A percentile compares a stretch with the other conserved stretches of the same genome.
phyloP scores from a whole-genome alignment of 2,329 filamentous ascomycete genomes.

The Penicillium brevicompactum region DNA sequence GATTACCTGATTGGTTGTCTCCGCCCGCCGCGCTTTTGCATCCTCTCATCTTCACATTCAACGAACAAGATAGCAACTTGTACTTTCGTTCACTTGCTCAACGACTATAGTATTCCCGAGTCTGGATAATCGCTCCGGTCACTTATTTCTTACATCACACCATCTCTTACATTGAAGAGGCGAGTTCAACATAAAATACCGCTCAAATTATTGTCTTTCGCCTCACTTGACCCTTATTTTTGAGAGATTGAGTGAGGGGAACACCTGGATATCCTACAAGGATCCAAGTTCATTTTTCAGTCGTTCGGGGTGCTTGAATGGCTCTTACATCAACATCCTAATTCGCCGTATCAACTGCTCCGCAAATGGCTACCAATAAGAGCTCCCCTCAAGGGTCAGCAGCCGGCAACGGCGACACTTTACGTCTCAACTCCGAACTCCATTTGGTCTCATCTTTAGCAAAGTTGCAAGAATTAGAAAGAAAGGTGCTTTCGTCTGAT shows the following conservation, averaged over 20 bases:
- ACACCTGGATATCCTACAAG: neutral
- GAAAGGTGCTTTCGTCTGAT: conserved; percentile 22
- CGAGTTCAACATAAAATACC: neutral
- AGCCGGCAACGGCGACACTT: neutral
- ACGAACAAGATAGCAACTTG: neutral
- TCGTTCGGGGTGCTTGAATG: neutral
- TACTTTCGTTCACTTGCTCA: no score
- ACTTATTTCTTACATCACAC: neutral
- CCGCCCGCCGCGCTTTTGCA: neutral
- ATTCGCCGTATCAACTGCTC: neutral
- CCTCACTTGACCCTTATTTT: neutral
- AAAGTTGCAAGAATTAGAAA: conserved; percentile 44
- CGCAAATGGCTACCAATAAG: conserved; percentile 1
- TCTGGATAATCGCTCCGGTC: neutral
- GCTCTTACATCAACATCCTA: neutral
- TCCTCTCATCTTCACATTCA: conserved; percentile 1
- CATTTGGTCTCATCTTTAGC: conserved; percentile 43
- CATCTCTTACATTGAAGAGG: neutral
- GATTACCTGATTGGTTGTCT: conserved; percentile 6
- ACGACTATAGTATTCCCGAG: neutral
- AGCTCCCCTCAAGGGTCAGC: neutral
- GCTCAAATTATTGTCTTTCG: neutral
- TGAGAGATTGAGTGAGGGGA: neutral
- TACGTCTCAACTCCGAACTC: conserved; percentile 33
- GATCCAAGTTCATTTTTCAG: neutral